Percentiles rank a stretch among this genome's conserved stretches.
Conservation (phyloP, 2,329 filamentous ascomycete genomes). For the Colletotrichum destructivum region DNA sequence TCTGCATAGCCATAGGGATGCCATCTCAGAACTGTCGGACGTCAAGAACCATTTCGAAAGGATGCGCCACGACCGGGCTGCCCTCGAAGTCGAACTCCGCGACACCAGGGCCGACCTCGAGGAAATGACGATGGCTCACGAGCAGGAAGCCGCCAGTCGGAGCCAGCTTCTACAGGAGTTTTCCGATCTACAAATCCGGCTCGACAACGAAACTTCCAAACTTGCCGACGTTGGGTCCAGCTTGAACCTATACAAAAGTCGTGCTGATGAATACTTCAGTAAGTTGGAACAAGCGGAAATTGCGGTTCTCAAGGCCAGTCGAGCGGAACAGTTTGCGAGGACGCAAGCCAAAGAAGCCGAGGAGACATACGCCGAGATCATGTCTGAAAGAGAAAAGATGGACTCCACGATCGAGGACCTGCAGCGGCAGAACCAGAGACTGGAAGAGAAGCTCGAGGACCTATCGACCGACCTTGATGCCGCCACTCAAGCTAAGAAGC, state of each 20-base stretch:
- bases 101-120: slow-evolving; percentile 87
- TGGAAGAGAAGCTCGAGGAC: slow-evolving; percentile 93
- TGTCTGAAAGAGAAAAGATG: slow-evolving; percentile 93
- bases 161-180: slow-evolving; percentile 93
- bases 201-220: slow-evolving; percentile 91
- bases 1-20: slow-evolving; percentile 87
- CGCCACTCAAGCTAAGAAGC: slow-evolving; percentile 90
- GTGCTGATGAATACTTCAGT: slow-evolving; percentile 96
- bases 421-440: slow-evolving; percentile 88
- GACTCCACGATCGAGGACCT: slow-evolving; percentile 90
- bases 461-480: slow-evolving; percentile 90
- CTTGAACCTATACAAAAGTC: slow-evolving; percentile 89
- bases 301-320: slow-evolving; percentile 89
- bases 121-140: slow-evolving; percentile 82
- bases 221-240: slow-evolving; percentile 87
- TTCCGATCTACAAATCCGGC: slow-evolving; percentile 90
- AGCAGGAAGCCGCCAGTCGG: slow-evolving; percentile 90
- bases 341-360: slow-evolving; percentile 91
- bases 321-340: slow-evolving; percentile 95
- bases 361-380: slow-evolving; percentile 89
- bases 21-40: slow-evolving; percentile 87
- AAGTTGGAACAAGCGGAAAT: slow-evolving; percentile 98
- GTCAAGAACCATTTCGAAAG: slow-evolving; percentile 90
- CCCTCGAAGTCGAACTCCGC: slow-evolving; percentile 87
- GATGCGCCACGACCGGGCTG: slow-evolving; percentile 84